Conservation (phyloP, 2,329 filamentous ascomycete genomes). For the Metarhizium guizhouense region DNA sequence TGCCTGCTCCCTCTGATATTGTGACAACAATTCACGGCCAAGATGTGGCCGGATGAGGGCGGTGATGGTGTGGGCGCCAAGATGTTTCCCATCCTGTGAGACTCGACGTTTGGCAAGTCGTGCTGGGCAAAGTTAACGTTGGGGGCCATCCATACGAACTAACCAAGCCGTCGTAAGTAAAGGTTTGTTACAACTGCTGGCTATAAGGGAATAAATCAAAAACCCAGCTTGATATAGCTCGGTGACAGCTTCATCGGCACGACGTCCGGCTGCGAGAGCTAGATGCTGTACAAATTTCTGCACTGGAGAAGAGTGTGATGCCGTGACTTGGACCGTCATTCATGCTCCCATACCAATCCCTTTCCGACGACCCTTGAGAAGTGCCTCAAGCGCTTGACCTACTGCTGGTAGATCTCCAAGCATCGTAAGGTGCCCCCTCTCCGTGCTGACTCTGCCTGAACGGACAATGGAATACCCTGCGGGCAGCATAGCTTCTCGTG, state of each 20-base stretch:
- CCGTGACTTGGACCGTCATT: background rate
- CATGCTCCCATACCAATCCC: conserved; percentile 57
- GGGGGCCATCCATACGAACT: too few species aligned
- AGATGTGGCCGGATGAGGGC: too few species aligned
- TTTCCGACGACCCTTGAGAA: conserved; percentile 57
- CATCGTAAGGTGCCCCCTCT: conserved; percentile 80
- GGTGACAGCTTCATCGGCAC: background rate
- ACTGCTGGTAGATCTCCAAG: conserved; percentile 78
- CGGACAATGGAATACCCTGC: conserved; percentile 66
- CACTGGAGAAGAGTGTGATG: background rate
- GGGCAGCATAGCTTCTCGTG: conserved; percentile 77
- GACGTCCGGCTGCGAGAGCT: background rate
- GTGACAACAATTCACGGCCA: too few species aligned
- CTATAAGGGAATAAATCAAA: too few species aligned
- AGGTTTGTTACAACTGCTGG: too few species aligned
- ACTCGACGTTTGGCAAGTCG: too few species aligned
- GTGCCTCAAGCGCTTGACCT: conserved; percentile 61
- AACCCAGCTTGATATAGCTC: background rate
- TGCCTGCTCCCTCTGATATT: too few species aligned
- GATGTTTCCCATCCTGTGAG: too few species aligned
- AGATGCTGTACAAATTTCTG: background rate
- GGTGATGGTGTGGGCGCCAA: too few species aligned
- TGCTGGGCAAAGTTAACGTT: too few species aligned
- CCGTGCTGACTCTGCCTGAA: conserved; percentile 68
- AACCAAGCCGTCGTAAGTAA: too few species aligned